Base-by-base conservation (phyloP, 2,329 filamentous ascomycete genomes). In the Chrysoporthe deuterocubensis region DNA sequence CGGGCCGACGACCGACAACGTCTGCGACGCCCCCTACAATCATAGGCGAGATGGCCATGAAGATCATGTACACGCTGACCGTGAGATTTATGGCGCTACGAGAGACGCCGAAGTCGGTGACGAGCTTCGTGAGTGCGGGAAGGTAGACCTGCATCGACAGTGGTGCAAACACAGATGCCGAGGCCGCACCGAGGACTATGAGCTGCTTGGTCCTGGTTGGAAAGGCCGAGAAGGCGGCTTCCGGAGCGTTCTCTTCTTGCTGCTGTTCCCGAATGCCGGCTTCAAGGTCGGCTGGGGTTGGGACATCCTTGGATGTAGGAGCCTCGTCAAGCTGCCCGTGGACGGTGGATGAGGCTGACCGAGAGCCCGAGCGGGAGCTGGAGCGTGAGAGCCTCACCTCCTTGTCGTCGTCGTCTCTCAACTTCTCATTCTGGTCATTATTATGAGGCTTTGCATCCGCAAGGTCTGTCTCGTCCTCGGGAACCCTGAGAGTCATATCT, bases 1-100 rank as follows among this genome's bases (percentile, higher is more conserved):
- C 83, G 0, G 85, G 85, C 4, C 86, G 78, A 48, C 86, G 79
- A 1, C 87, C 86, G 3, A 79, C 77, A 2, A 75, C 81, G 72
- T 90, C 88, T 0, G 87, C 84, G 46, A 89, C 75, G 5, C 83
- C 83, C 0, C 85, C 86, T 13, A 65, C 46, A 26, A 68, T 18
- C 62, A 83, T 83, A 18, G 87, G 87, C 0, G 84, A 81, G 13
- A 90, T 76, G 37, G 84, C 88, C 77, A 89, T 87, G 52, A 89
- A 84, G 65, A 90, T 83, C 83, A 86, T 83, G 73, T 86, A 87
- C 2, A 82, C 84, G 3, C 84, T 86, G 58, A 86, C 76, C 11
- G 83, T 85, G 46, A 87, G 74, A 71, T 85, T 86, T 67, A 86
- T 80, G 48, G 80, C 71, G 0, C 77, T 72, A 44, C 73, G 71